Evolutionary conservation across 2,329 filamentous ascomycete species (phyloP).

Genomic region (Aspergillus neotritici): DNA sequence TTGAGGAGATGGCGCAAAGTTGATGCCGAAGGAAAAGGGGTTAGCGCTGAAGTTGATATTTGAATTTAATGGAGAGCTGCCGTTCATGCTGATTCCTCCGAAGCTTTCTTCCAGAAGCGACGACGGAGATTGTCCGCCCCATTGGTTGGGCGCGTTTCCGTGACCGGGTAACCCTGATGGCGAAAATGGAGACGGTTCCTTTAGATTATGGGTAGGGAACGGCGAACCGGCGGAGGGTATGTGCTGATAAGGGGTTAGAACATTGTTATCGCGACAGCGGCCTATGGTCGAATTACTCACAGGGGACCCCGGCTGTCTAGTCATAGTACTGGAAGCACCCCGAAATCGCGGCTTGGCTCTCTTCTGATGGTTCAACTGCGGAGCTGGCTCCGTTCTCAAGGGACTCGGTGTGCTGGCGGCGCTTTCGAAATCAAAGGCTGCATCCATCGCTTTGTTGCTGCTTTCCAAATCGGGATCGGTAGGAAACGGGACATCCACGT

Average conservation of each 20-base stretch:
- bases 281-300: slow-evolving; percentile 19
- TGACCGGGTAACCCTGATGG: slow-evolving; percentile 24
- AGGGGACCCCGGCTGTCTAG: slow-evolving; percentile 22
- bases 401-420: slow-evolving; percentile 44
- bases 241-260: slow-evolving; percentile 15
- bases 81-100: slow-evolving; percentile 42
- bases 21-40: slow-evolving; percentile 36
- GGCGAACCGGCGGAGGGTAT: slow-evolving; percentile 20
- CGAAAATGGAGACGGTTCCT: slow-evolving; percentile 36
- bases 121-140: slow-evolving; percentile 40
- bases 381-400: slow-evolving; percentile 27
- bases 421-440: slow-evolving; percentile 46
- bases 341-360: slow-evolving; percentile 23
- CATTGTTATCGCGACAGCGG: neutral
- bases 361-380: slow-evolving; percentile 20
- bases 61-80: slow-evolving; percentile 37
- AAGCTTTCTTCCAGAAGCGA: slow-evolving; percentile 43
- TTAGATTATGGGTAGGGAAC: slow-evolving; percentile 32
- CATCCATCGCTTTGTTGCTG: slow-evolving; percentile 45
- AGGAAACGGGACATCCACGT: slow-evolving; percentile 28
- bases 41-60: slow-evolving; percentile 33
- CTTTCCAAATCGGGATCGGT: slow-evolving; percentile 38
- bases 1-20: slow-evolving; percentile 25
- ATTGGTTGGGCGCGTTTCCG: slow-evolving; percentile 31
- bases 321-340: slow-evolving; percentile 20